Base-by-base conservation (phyloP, 305 asterid species). In the Vinca major region DNA sequence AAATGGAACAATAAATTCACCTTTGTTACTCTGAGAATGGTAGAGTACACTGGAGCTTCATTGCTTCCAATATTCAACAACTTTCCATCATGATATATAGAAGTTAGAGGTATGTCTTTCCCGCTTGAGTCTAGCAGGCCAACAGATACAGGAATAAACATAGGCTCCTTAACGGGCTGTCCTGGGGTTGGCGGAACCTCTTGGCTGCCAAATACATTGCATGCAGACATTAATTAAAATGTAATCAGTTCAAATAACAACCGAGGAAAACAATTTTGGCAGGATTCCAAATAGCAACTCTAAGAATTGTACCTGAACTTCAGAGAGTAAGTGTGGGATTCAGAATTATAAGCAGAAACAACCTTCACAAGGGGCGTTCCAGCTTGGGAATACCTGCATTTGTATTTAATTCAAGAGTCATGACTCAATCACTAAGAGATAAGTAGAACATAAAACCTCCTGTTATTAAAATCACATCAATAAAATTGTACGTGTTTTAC, bases 381-480 rank as follows among this genome's bases (percentile, higher is more conserved):
- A 65, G 99, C 99, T 83, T 93, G 97, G n/a, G 99, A 90, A 74
- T 93, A 93, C 99, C 99, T 93, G 78, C 68, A 79, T 61, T 77
- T 10, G 17, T 48, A 58, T 26, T 68, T 14, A 19, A 65, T 47
- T 73, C 55, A 58, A 53, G 45, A 55, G 58, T 37, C 51, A 0
- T 26, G 33, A 26, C 33, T 26, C 33, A 54, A 67, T 17, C 47
- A 20, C 19, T 5, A 53, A 63, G 20, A 53, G 4, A 40, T 7
- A 7, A 7, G 12, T 7, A 60, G 13, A 44, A 37, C 20, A 37
- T 5, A 21, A 37, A n/a, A 36, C 5, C 7, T 33, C 45, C 45
- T 7, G 14, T 37, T 6, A 13, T 13, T 13, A 36, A 60, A 37
- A 60, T 60, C 5, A 37, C 13, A 37, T 14, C 13, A 60, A n/a